Conservation (phyloP, 2,329 filamentous ascomycete species). For the Talaromyces amestolkiae region DNA sequence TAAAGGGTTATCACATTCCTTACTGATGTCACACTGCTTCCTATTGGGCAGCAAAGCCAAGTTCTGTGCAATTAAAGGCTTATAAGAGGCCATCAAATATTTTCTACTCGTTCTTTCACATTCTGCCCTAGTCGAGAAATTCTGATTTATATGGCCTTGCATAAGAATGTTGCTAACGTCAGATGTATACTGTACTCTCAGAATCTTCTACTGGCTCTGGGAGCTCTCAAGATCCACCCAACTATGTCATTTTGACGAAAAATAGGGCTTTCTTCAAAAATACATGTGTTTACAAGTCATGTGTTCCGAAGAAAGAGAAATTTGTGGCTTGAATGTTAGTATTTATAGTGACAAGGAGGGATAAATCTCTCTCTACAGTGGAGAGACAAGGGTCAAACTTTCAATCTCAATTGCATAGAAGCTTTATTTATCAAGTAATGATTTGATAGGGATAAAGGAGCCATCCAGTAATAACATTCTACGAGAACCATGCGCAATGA, state of each 20-base stretch:
- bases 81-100: constrained; percentile 1
- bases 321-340: constrained; percentile 16
- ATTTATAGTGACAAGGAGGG: constrained; percentile 8
- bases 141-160: constrained; percentile 1
- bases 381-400: background rate
- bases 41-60: background rate
- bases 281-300: constrained; percentile 11
- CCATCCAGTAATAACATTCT: background rate
- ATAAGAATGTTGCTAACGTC: constrained; percentile 14
- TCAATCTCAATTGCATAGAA: background rate
- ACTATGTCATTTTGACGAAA: constrained; percentile 12
- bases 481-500: background rate
- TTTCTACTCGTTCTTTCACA: constrained; percentile 10
- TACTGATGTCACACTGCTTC: background rate
- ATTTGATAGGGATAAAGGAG: background rate
- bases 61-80: background rate
- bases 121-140: constrained; percentile 9
- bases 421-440: background rate
- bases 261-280: background rate
- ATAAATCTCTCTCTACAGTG: background rate
- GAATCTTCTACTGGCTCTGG: background rate
- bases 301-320: background rate
- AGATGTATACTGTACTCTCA: constrained; percentile 7
- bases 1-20: constrained; percentile 12
- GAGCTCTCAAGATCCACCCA: background rate